Evolutionary conservation across 257 asterid species (phyloP), one percentile per base, ranked within the genome.

Genomic region (Solanum rostratum): DNA sequence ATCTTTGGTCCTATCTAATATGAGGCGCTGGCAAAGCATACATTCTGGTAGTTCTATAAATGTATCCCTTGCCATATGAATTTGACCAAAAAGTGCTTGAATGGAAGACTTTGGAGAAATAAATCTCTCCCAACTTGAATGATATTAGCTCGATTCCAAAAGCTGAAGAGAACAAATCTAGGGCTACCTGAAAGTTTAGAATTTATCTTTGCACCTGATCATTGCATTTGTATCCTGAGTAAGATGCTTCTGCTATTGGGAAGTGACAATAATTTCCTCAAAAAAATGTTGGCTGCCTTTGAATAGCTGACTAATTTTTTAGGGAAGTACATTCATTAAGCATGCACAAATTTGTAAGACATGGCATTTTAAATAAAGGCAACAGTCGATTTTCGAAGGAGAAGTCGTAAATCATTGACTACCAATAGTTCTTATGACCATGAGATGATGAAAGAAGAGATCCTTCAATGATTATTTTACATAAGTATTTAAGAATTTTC

Each of bases 391-490:
- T n/a, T n/a, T n/a, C n/a, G n/a, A n/a, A n/a, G n/a, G n/a, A n/a
- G 96, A 52, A 96, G 94, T 86, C 90, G 89, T 84, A 95, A 29
- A 73, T 91, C 91, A 88, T 93, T 97, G 84, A 96, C 86, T 53
- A 93, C 98, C 83, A 96, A n/a, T n/a, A 83, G 87, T 92, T 95
- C 85, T 96, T 93, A 85, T 97, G 95, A 85, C 95, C 96, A 84
- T 97, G 99, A 83, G 99, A 97, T 39, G 98, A 97, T 76, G 91
- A 68, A 70, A 97, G 83, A 73, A 97, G 94, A 54, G 98, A 90
- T 53, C 94, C 97, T 90, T 97, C 98, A 82, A 97, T 92, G 86
- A 90, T 90, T 81, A 88, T 88, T 86, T 95, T 97, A 87, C 90
- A 86, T 85, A 97, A 95, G 86, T 91, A 83, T 66, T 59, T 71